Conservation (phyloP, 2,329 filamentous ascomycete species). For the Verticillium nonalfalfae region DNA sequence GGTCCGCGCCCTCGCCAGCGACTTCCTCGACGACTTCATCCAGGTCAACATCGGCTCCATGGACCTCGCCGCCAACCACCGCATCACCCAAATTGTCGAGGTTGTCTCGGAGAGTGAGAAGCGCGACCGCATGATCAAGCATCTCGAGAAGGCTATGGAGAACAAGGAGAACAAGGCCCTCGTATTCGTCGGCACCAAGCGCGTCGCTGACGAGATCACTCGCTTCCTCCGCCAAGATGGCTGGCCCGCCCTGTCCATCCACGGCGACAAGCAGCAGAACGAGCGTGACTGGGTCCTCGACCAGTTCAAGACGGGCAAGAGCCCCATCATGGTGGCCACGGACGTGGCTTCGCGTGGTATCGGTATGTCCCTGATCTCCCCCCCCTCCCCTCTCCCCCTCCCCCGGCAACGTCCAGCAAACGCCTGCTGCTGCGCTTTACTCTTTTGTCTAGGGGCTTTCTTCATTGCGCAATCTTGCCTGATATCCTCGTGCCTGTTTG, state of each 20-base stretch:
- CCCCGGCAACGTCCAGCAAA: conserved; percentile 52
- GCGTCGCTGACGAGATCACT: conserved; percentile 95
- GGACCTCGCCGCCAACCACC: conserved; percentile 93
- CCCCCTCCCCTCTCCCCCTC: conserved; percentile 35
- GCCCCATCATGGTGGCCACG: conserved; percentile 99
- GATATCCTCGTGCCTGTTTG: conserved; percentile 77
- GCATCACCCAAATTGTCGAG: conserved; percentile 96
- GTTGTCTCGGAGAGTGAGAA: conserved; percentile 96
- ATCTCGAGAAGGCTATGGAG: conserved; percentile 97
- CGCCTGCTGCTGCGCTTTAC: conserved; percentile 74
- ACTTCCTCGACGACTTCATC: conserved; percentile 93
- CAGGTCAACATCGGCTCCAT: conserved; percentile 98
- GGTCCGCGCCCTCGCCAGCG: conserved; percentile 82
- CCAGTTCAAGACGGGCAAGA: conserved; percentile 99
- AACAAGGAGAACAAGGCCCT: conserved; percentile 92
- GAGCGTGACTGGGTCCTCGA: conserved; percentile 99
- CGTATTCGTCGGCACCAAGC: conserved; percentile 90
- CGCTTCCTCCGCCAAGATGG: conserved; percentile 95
- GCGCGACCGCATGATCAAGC: conserved; percentile 94
- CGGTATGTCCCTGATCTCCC: conserved; percentile 75
- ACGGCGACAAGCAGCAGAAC: conserved; percentile 99
- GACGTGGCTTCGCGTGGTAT: conserved; percentile 99
- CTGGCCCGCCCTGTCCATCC: conserved; percentile 92
- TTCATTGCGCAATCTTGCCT: conserved; percentile 88
- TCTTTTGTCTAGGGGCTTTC: conserved; percentile 84